Base-by-base conservation (phyloP, 2,329 filamentous ascomycete genomes). In the Xylariaceae sp. region DNA sequence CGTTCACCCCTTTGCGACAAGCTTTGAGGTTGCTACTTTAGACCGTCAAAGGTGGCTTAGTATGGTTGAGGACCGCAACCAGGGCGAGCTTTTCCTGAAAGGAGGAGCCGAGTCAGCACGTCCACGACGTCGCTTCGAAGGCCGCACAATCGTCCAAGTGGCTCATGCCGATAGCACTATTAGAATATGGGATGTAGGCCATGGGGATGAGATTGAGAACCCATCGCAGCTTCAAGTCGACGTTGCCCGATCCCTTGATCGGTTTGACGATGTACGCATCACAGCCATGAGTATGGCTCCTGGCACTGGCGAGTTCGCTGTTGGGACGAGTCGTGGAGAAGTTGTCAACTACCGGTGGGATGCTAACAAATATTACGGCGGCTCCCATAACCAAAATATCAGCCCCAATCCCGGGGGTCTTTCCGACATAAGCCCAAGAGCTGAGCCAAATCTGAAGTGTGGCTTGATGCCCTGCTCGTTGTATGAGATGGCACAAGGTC, bases 181-280 rank as follows among this genome's bases (percentile, higher is more conserved):
- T n/a, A 77, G 90, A 24, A 71, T 97, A 6, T 98, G 90, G 89
- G 93, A 98, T 64, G 80, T 85, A 16, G 93, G 93, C 0, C 87
- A 95, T 56, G 87, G 81, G 12, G 93, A 98, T 58, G 88, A 96
- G 56, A 86, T 98, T 38, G 93, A 98, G 63, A 97, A 97, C 55
- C 75, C 80, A 11, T 72, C 74, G 3, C 75, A 88, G 39, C 69
- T 97, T 18, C 91, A 98, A 65, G 81, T 95, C 4, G 91, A 98
- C 56, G 72, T 97, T 29, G 85, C 87, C 6, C 78, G 88, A 49
- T 87, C 91, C 2, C 72, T 97, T 4, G 86, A 85, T 39, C 80
- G 88, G n/a, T 85, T 78, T 45, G 80, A 88, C 3, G 79, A 87
- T 48, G 72, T 96, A 11, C 83, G 87, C 35, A 78, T 96, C 9